Evolutionary conservation across 2,329 filamentous ascomycete genomes (phyloP).

Genomic region (Fusarium sororula): DNA sequence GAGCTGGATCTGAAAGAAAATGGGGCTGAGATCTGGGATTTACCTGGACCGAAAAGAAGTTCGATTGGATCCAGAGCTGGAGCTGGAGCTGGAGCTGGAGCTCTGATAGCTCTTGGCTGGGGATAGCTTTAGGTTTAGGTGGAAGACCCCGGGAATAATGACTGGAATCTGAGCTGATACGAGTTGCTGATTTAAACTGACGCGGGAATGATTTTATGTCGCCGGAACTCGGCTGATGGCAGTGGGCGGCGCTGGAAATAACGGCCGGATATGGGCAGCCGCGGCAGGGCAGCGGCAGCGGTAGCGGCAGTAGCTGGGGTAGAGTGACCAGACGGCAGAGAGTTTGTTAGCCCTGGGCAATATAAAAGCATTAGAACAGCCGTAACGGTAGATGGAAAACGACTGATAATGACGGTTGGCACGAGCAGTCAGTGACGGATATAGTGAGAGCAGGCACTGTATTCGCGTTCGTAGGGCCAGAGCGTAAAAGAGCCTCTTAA

Average conservation of each 20-base stretch:
- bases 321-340: slow-evolving; percentile 14
- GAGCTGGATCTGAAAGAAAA: slow-evolving; percentile 22
- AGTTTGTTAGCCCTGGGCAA: slow-evolving; percentile 15
- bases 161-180: slow-evolving; percentile 13
- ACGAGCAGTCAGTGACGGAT: background rate
- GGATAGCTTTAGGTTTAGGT: slow-evolving; percentile 5
- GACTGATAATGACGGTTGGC: background rate
- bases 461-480: background rate
- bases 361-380: background rate
- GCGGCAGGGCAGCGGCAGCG: slow-evolving; percentile 24
- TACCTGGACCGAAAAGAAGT: slow-evolving; percentile 13
- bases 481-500: slow-evolving; percentile 3
- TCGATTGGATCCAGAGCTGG: slow-evolving; percentile 12
- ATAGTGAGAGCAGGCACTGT: background rate
- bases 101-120: slow-evolving; percentile 12
- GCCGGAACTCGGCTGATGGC: slow-evolving; percentile 37
- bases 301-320: slow-evolving; percentile 20
- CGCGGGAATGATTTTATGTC: slow-evolving; percentile 17
- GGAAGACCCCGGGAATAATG: slow-evolving; percentile 31
- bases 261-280: slow-evolving; percentile 34
- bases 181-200: slow-evolving; percentile 8
- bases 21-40: slow-evolving; percentile 27
- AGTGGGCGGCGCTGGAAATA: slow-evolving; percentile 45
- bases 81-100: slow-evolving; percentile 9
- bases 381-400: background rate